Percentiles rank a stretch among this genome's conserved stretches.
Conservation (phyloP, 495 filamentous ascomycete species). For the Hyaloscypha hepaticicola region DNA sequence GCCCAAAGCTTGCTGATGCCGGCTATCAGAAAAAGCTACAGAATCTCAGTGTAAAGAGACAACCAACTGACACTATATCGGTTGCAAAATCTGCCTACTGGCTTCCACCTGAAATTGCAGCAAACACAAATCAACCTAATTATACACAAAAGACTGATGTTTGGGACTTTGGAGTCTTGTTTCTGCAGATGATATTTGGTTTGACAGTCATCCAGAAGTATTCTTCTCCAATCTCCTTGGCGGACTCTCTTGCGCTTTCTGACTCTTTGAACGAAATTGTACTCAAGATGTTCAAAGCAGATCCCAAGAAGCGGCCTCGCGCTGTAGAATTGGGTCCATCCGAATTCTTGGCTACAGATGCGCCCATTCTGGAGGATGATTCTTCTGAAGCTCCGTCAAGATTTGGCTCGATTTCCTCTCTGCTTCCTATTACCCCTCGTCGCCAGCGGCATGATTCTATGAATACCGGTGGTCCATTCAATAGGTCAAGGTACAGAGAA, state of each 20-base stretch:
- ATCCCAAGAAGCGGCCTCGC: slow-evolving; percentile 79
- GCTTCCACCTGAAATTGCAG: slow-evolving; percentile 76
- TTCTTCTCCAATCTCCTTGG: slow-evolving; percentile 68
- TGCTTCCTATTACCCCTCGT: slow-evolving; percentile 34
- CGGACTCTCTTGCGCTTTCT: slow-evolving; percentile 62
- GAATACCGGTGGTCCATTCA: slow-evolving; percentile 33
- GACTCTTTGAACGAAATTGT: slow-evolving; percentile 75
- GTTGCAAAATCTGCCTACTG: slow-evolving; percentile 76
- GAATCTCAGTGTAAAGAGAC: slow-evolving; percentile 49
- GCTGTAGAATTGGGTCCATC: slow-evolving; percentile 88
- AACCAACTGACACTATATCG: slow-evolving; percentile 47
- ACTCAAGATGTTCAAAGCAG: slow-evolving; percentile 74
- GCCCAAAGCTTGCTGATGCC: slow-evolving; percentile 67
- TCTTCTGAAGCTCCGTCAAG: slow-evolving; percentile 36
- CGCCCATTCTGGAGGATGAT: slow-evolving; percentile 50
- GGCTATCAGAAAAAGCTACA: slow-evolving; percentile 64
- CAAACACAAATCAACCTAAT: slow-evolving; percentile 54
- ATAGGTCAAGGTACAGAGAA: slow-evolving; percentile 81
- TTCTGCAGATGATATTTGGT: slow-evolving; percentile 94
- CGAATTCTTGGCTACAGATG: slow-evolving; percentile 74
- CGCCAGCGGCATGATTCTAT: slow-evolving; percentile 51
- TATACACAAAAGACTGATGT: slow-evolving; percentile 83
- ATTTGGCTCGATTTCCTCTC: slow-evolving; percentile 37
- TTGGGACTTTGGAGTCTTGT: slow-evolving; percentile 88
- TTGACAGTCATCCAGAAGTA: slow-evolving; percentile 72